phyloP scores from a whole-genome alignment of 2,329 filamentous ascomycete species.

The Colletotrichum sp. region DNA sequence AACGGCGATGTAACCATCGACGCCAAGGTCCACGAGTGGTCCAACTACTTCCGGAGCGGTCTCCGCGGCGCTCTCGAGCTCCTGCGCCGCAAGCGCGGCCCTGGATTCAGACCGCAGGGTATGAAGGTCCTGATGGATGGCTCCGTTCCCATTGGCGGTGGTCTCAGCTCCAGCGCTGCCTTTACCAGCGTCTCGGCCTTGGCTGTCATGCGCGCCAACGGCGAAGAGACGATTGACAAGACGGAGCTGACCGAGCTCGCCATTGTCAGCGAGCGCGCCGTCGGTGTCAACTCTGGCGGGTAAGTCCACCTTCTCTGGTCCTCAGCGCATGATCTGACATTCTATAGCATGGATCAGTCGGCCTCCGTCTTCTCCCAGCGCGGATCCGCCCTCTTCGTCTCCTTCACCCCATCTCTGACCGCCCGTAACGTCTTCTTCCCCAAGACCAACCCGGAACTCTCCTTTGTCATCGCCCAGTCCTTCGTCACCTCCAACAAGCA shows the following conservation, averaged over 20 bases:
- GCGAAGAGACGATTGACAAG: slow-evolving; percentile 81
- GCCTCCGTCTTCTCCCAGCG: slow-evolving; percentile 92
- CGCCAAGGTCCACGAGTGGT: slow-evolving; percentile 87
- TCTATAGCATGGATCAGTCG: slow-evolving; percentile 87
- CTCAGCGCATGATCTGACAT: not conserved
- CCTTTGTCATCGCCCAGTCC: slow-evolving; percentile 92
- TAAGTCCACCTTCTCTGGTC: slow-evolving; percentile 44
- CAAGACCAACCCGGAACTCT: slow-evolving; percentile 79
- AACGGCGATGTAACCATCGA: slow-evolving; percentile 78
- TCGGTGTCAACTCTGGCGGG: slow-evolving; percentile 96
- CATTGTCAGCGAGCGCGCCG: slow-evolving; percentile 90
- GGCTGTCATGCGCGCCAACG: slow-evolving; percentile 86
- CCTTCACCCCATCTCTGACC: slow-evolving; percentile 80
- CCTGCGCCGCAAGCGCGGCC: slow-evolving; percentile 67
- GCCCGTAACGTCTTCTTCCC: slow-evolving; percentile 84
- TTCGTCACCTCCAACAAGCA: slow-evolving; percentile 96
- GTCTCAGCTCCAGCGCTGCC: slow-evolving; percentile 91
- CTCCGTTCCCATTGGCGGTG: slow-evolving; percentile 89
- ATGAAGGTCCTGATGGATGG: slow-evolving; percentile 93
- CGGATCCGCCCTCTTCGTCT: slow-evolving; percentile 87
- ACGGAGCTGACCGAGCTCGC: slow-evolving; percentile 90
- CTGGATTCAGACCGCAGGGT: slow-evolving; percentile 69
- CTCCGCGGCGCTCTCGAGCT: slow-evolving; percentile 82
- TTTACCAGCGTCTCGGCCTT: slow-evolving; percentile 91
- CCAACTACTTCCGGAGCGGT: slow-evolving; percentile 97